phyloP scores from a whole-genome alignment of 108 stramenopile genomes.

The Discostella stelligeroides region DNA sequence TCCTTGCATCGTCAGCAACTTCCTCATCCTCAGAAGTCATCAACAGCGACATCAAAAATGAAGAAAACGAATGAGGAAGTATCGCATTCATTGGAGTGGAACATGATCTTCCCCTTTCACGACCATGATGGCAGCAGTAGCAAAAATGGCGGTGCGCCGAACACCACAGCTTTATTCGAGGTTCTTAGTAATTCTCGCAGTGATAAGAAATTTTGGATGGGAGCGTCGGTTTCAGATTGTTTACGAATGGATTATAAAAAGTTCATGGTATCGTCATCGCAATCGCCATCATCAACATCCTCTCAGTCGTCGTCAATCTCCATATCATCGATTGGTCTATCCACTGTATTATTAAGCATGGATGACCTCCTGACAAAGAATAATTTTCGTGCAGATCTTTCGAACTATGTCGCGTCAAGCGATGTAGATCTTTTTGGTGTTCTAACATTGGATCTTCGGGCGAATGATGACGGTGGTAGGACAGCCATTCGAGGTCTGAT shows the following conservation, averaged over 20 bases:
- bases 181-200: conserved; percentile 63
- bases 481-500: conserved; percentile 27
- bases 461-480: conserved; percentile 7
- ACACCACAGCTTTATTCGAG: conserved; percentile 60
- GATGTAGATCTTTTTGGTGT: conserved; percentile 40
- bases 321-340: conserved; percentile 62
- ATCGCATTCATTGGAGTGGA: conserved; percentile 3
- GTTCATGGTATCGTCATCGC: too few species aligned
- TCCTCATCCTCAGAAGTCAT: too few species aligned
- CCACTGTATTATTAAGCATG: conserved; percentile 67
- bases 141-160: conserved; percentile 6
- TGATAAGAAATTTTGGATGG: conserved; percentile 72
- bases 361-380: conserved; percentile 40
- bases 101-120: conserved; percentile 41
- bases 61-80: too few species aligned
- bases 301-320: conserved; percentile 3
- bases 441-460: conserved; percentile 16
- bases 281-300: too few species aligned
- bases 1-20: neutral
- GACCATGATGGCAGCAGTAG: conserved; percentile 8
- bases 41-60: too few species aligned
- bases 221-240: conserved; percentile 62
- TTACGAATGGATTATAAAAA: conserved; percentile 82
- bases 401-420: conserved; percentile 35
- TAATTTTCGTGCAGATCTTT: conserved; percentile 15